Evolutionary conservation across 2,329 filamentous ascomycete genomes (phyloP).

Genomic region (Fusarium miscanthi): DNA sequence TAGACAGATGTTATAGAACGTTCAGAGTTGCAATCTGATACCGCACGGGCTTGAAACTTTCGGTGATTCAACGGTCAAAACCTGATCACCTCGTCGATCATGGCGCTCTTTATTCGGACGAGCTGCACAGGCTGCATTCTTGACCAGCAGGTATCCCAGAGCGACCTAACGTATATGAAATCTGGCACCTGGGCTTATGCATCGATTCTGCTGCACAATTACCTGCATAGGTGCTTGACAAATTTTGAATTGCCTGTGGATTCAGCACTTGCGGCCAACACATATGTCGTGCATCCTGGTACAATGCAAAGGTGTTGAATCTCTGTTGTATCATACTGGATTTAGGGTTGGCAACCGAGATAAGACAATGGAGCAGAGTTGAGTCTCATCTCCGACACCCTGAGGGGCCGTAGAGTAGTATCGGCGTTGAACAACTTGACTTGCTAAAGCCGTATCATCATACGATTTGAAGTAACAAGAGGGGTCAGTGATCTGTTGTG

Average conservation of each 20-base stretch:
- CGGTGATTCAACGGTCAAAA: slow-evolving; percentile 14
- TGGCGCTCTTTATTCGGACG: slow-evolving; percentile 8
- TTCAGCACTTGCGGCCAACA: slow-evolving; percentile 10
- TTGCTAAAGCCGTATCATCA: slow-evolving; percentile 25
- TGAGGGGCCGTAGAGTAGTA: slow-evolving; percentile 20
- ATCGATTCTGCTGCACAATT: neutral
- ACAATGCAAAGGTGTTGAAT: slow-evolving; percentile 7
- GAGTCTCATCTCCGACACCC: slow-evolving; percentile 34
- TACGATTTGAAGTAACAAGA: slow-evolving; percentile 28
- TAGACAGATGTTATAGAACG: slow-evolving; percentile 18
- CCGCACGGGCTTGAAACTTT: slow-evolving; percentile 16
- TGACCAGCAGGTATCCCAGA: neutral
- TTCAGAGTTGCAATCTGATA: slow-evolving; percentile 13
- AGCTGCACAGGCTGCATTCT: neutral
- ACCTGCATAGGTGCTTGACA: neutral
- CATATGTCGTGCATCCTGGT: slow-evolving; percentile 8
- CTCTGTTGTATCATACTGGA: slow-evolving; percentile 8
- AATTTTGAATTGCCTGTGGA: neutral
- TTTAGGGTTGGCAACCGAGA: slow-evolving; percentile 29
- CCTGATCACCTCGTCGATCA: slow-evolving; percentile 14
- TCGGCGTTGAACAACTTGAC: slow-evolving; percentile 10
- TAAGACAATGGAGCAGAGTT: slow-evolving; percentile 32
- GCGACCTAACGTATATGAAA: neutral
- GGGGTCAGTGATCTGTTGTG: slow-evolving; percentile 20
- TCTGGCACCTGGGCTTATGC: neutral